Conservation (phyloP, 129 eudicot species). For the Artemisia tridentata region DNA sequence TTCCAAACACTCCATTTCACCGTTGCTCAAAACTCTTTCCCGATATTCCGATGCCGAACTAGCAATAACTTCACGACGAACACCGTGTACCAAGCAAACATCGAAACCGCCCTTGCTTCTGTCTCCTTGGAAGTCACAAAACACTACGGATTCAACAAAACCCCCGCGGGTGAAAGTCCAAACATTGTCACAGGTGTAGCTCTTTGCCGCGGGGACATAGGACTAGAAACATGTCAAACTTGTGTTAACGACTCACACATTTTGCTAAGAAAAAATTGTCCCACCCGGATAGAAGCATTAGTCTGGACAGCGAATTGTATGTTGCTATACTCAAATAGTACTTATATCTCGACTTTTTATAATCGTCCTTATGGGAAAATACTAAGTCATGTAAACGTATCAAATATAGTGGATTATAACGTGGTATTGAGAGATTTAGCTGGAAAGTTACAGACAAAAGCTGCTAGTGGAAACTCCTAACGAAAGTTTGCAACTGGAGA, state of each 20-base stretch:
- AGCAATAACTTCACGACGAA: slow-evolving; percentile 11
- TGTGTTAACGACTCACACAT: slow-evolving; percentile 18
- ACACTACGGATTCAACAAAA: slow-evolving; percentile 23
- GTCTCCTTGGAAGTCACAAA: slow-evolving; percentile 17
- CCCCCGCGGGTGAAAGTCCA: slow-evolving; percentile 21
- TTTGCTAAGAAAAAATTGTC: neutral
- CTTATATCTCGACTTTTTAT: slow-evolving; percentile 4
- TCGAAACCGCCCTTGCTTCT: slow-evolving; percentile 19
- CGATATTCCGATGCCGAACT: slow-evolving; percentile 23
- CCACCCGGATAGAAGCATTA: slow-evolving; percentile 5
- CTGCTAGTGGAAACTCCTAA: slow-evolving; percentile 21
- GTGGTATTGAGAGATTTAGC: neutral
- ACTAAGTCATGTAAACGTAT: slow-evolving; percentile 3
- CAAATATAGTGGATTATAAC: neutral
- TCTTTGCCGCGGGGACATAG: slow-evolving; percentile 45
- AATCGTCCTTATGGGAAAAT: neutral
- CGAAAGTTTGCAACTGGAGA: slow-evolving; percentile 16
- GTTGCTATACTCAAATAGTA: slow-evolving; percentile 29
- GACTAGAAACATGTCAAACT: slow-evolving; percentile 21
- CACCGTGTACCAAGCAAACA: slow-evolving; percentile 26
- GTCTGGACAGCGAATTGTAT: slow-evolving; percentile 26
- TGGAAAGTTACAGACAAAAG: slow-evolving; percentile 18
- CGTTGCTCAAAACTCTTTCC: neutral
- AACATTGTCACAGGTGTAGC: slow-evolving; percentile 30
- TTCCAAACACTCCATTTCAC: neutral